Evolutionary conservation across 495 filamentous ascomycete species (phyloP).

Genomic region (Parmelia sp.): DNA sequence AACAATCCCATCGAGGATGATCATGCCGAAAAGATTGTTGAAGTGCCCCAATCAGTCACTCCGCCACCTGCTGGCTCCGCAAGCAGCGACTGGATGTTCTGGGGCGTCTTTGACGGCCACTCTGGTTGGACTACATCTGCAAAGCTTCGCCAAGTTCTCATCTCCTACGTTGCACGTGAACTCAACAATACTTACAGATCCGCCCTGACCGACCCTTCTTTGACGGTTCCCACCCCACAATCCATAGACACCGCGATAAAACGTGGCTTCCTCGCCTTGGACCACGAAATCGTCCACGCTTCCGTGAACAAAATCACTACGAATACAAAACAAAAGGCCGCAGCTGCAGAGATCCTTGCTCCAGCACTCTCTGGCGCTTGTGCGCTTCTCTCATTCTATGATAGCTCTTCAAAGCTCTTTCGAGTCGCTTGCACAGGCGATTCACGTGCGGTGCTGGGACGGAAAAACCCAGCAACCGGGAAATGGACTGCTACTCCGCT

Average conservation of each 20-base stretch:
- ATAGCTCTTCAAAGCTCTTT: constrained; percentile 72
- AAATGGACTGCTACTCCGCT: constrained; percentile 91
- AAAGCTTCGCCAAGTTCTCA: constrained; percentile 85
- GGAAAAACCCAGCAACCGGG: constrained; percentile 59
- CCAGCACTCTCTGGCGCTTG: constrained; percentile 94
- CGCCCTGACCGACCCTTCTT: constrained; percentile 54
- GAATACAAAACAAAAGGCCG: constrained; percentile 67
- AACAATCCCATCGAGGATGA: constrained; percentile 99
- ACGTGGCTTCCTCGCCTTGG: constrained; percentile 76
- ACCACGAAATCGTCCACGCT: constrained; percentile 87
- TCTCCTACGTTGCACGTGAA: constrained; percentile 87
- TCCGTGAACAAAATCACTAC: constrained; percentile 83
- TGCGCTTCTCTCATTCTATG: constrained; percentile 93
- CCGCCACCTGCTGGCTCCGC: constrained; percentile 43
- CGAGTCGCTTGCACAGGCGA: constrained; percentile 93
- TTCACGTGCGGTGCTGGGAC: constrained; percentile 85
- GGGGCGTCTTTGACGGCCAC: constrained; percentile 98
- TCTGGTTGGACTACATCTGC: constrained; percentile 97
- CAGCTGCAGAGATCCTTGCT: constrained; percentile 83
- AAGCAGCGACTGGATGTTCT: constrained; percentile 98
- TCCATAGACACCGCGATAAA: constrained; percentile 90
- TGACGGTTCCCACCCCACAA: constrained; percentile 58
- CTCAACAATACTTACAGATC: constrained; percentile 88
- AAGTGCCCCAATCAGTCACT: constrained; percentile 59
- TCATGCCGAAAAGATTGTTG: constrained; percentile 93